These are phyloP conservation scores for Sclerotinia subarctica DNA, from an alignment of 2,329 filamentous ascomycete genomes.

Conservation along the genomic window DNA sequence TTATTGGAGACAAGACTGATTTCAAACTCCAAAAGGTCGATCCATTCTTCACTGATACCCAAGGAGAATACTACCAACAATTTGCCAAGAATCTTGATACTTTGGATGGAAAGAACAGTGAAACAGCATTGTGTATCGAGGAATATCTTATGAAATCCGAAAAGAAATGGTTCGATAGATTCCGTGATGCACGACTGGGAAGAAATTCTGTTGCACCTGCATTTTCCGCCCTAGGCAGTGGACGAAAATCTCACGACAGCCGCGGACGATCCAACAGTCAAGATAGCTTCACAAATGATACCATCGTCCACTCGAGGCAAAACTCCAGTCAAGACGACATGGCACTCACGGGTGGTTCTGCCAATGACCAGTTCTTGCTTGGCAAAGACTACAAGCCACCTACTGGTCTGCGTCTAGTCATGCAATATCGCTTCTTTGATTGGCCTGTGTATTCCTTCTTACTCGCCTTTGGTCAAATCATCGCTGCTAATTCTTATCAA, in stretches of 20 bases:
- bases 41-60: slow-evolving; percentile 64
- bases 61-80: slow-evolving; percentile 56
- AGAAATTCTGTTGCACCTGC: neutral
- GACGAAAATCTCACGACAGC: slow-evolving; percentile 45
- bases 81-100: slow-evolving; percentile 57
- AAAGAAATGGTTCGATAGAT: slow-evolving; percentile 62
- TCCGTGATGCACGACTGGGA: slow-evolving; percentile 40
- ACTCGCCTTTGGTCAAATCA: slow-evolving; percentile 57
- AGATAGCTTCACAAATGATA: slow-evolving; percentile 13
- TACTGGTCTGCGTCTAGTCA: slow-evolving; percentile 52
- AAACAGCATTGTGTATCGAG: slow-evolving; percentile 60
- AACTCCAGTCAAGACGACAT: slow-evolving; percentile 20
- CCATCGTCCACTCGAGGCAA: slow-evolving; percentile 19
- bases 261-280: slow-evolving; percentile 13
- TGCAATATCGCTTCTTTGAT: slow-evolving; percentile 57
- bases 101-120: slow-evolving; percentile 54
- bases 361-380: slow-evolving; percentile 48
- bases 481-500: slow-evolving; percentile 65
- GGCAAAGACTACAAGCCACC: slow-evolving; percentile 51
- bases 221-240: slow-evolving; percentile 2
- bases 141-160: slow-evolving; percentile 62
- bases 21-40: slow-evolving; percentile 64
- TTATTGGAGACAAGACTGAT: slow-evolving; percentile 59
- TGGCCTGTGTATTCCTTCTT: slow-evolving; percentile 63
- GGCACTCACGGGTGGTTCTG: slow-evolving; percentile 10